Percentiles rank a stretch among this genome's conserved stretches.
These are phyloP conservation scores for Sorghum bicolor DNA, from an alignment of 176 grass and related monocot genomes.

Conservation along the genomic window DNA sequence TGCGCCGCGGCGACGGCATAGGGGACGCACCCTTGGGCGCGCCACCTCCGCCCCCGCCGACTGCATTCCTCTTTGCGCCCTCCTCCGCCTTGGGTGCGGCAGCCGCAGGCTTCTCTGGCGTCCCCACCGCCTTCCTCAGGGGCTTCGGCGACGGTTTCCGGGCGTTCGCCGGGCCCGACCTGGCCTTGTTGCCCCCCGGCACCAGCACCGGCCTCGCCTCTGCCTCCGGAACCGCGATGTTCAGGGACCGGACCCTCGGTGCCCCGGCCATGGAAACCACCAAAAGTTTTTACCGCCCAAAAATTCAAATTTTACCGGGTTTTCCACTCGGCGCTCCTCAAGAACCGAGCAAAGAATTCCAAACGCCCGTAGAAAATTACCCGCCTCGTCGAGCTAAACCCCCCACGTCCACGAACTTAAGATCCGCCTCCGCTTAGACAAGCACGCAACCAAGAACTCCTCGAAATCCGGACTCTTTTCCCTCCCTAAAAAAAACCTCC, in stretches of 20 bases:
- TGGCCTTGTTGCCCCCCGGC: slow-evolving; percentile 83
- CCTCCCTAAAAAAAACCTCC: background rate
- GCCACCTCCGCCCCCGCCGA: background rate
- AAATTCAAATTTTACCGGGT: slow-evolving; percentile 30
- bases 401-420: background rate
- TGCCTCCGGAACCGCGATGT: slow-evolving; percentile 46
- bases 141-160: slow-evolving; percentile 64
- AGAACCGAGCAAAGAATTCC: background rate
- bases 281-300: slow-evolving; percentile 31
- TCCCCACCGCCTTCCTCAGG: slow-evolving; percentile 29
- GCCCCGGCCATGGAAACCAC: slow-evolving; percentile 70
- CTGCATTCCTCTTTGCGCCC: slow-evolving; percentile 13
- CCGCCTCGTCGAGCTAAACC: background rate
- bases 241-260: slow-evolving; percentile 75
- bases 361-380: background rate
- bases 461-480: background rate
- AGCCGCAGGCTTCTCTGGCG: slow-evolving; percentile 21
- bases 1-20: slow-evolving; percentile 5
- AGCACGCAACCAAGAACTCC: slow-evolving; percentile 17
- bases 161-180: slow-evolving; percentile 8
- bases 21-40: slow-evolving; percentile 23
- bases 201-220: slow-evolving; percentile 70
- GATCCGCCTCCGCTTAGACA: slow-evolving; percentile 19
- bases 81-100: slow-evolving; percentile 27
- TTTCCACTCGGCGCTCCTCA: slow-evolving; percentile 18